Base-by-base conservation (phyloP, 2,329 filamentous ascomycete species). In the Aureobasidium sp. region DNA sequence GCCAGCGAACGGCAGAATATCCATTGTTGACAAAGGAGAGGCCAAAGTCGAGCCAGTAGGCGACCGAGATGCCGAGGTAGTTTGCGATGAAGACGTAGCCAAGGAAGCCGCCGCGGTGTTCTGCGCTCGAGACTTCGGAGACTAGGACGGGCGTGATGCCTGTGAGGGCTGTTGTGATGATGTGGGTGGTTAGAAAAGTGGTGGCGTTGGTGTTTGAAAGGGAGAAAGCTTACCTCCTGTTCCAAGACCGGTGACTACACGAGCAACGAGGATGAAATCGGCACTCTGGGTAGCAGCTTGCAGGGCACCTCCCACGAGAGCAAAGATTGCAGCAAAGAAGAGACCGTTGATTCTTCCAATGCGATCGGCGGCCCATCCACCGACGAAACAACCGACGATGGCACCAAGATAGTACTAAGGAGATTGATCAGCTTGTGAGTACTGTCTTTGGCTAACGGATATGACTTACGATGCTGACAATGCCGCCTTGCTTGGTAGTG, bases 321-420 rank as follows among this genome's bases (percentile, higher is more conserved):
- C 78, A 65, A 82, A 79, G 39, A 78, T 59, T 0, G 79, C 72
- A 1, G 79, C 79, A 31, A 78, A 69, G 57, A 81, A 74, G 45
- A 82, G 70, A 52, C 78, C 79, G 61, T 78, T 80, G 66, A 80
- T 81, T 34, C 81, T 79, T n/a, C 81, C 82, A 41, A 81, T 75
- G 22, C 74, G 75, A 66, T 84, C 81, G n/a, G 78, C 82, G 22
- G 78, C 69, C 76, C 77, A 78, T 9, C 75, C 79, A 12, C 79
- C 80, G 12, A 73, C 68, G 65, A 82, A 81, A 66, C 79, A 81
- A 14, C 79, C 80, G 58, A 78, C 76, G 62, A 82, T 79, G 20
- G 74, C 75, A 5, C 80, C 80, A 27, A 82, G 72, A 65, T 82
- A 82, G 66, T 83, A 82, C 63, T 65, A 14, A 12, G 22, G 22